A percentile compares a stretch with the other conserved stretches of the same genome.
phyloP scores from a whole-genome alignment of 768 basidiomycete genomes.

The Tricholoma furcatifolium region DNA sequence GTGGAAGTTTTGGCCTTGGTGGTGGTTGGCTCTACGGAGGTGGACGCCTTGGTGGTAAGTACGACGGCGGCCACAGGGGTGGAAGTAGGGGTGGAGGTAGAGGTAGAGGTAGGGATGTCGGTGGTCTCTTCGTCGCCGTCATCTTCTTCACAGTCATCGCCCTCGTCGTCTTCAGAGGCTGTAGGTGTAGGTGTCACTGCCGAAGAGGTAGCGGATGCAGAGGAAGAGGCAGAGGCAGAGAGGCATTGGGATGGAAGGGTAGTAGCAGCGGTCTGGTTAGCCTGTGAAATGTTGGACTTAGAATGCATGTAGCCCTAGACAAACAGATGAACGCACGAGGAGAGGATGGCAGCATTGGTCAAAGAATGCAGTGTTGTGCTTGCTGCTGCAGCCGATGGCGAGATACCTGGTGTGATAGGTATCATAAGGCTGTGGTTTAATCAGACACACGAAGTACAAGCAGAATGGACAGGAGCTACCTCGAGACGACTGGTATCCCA shows the following conservation, averaged over 20 bases:
- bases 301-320: not conserved
- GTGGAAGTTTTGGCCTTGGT: constrained; percentile 20
- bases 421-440: constrained; percentile 41
- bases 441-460: constrained; percentile 2
- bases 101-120: constrained; percentile 5
- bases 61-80: no score
- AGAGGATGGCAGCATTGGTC: constrained; percentile 71
- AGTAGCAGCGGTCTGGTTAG: constrained; percentile 44
- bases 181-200: constrained; percentile 27
- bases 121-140: constrained; percentile 21
- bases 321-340: constrained; percentile 38
- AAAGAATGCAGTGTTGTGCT: constrained; percentile 59
- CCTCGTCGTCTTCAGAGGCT: constrained; percentile 32
- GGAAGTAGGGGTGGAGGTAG: constrained; percentile 7
- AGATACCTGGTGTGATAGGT: constrained; percentile 63
- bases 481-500: constrained; percentile 50
- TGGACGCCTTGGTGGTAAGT: not conserved
- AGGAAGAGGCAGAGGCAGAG: constrained; percentile 26
- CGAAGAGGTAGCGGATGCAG: constrained; percentile 24
- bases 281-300: constrained; percentile 29
- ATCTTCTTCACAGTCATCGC: constrained; percentile 29
- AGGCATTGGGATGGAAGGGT: constrained; percentile 55
- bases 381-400: constrained; percentile 46
- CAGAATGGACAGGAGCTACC: constrained; percentile 19
- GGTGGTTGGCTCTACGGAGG: constrained; percentile 7